Evolutionary conservation across 179 eudicot species (phyloP), one percentile per base, ranked within the genome.

Genomic region (Pouteria campechiana): DNA sequence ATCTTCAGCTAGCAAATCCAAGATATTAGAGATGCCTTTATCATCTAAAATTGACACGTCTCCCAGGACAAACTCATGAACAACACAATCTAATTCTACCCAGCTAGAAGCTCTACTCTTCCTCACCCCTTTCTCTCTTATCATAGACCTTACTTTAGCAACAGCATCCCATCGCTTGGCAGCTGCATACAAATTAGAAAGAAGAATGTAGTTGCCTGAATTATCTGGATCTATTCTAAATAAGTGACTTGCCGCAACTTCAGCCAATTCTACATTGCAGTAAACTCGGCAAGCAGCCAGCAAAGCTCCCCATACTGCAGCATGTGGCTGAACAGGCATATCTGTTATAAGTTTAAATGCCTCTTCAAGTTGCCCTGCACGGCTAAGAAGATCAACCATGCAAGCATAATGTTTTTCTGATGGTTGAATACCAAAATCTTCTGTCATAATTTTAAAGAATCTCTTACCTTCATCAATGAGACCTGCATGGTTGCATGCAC

Each of bases 401-500:
- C 63, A 45, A 7, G 70, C 69, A 32, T 57, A 64, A 32, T 64
- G 70, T 33, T 52, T 64, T 36, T 52, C 70, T 2, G 59, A 46
- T 4, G 64, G 64, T 41, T 39, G 48, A 52, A 52, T 41, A 12
- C 48, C 53, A 41, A 38, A 52, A 36, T 52, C 45, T 21, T 51
- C 48, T 10, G 36, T 37, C 55, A 64, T 47, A 45, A 33, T 54
- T 40, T 52, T 64, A 36, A 57, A 53, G 25, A 31, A 63, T 24
- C 42, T 43, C 47, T 56, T 51, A 11, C 69, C 69, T 20, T 64
- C 64, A 19, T 57, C 17, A 28, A 64, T 46, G 31, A 64, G 70
- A 31, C 70, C 70, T 4, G 50, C 60, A 40, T 64, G 70, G 30
- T 64, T 58, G 48, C 70, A 64, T 33, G 59, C 70, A 28, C 51